Evolutionary conservation across 2,329 filamentous ascomycete genomes (phyloP), one percentile per base, ranked within the genome.

Genomic region (Emergomyces pasteurianus): DNA sequence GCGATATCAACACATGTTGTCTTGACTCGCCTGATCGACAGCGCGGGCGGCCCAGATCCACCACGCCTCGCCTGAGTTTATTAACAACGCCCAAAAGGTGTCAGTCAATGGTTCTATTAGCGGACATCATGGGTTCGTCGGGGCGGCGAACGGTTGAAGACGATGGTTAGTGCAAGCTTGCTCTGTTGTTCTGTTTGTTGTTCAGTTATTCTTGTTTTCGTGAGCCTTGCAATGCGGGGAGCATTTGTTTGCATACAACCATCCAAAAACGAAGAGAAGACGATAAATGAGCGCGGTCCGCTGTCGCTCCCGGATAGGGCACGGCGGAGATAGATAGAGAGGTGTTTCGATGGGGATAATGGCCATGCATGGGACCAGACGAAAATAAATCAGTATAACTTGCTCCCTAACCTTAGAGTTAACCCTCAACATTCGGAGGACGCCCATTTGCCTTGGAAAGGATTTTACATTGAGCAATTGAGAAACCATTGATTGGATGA

Each of bases 141-240:
- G 72, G 72, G 66, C 69, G 72, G 66, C 69, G 68, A 64, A 65
- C 69, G 63, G 70, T 69, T 63, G 69, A 70, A 64, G 65, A 69
- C 62, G 71, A 75, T 74, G 73, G 73, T 75, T 64, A 74, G 73
- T 75, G 59, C 63, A 60, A 38, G 38, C 49, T 55, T 61, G 46
- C 58, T 52, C 31, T 56, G 58, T 55, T 59, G 18, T 16, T 49
- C 46, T 28, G 23, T 28, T 21, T 56, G 58, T 55, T 59, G 18
- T 16, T 49, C 46, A 16, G 23, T 49, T 47, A 26, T 60, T 52
- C n/a, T 21, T 34, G 34, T 38, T 38, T 12, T 12, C 21, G 4
- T 26, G 43, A 12, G 38, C 10, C 43, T 46, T 34, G 40, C 12
- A 16, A 16, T 43, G 55, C 40, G 38, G 55, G 53, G 38, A 46